Evolutionary conservation across 768 basidiomycete species (phyloP).

Genomic region (Mycena vulgaris): DNA sequence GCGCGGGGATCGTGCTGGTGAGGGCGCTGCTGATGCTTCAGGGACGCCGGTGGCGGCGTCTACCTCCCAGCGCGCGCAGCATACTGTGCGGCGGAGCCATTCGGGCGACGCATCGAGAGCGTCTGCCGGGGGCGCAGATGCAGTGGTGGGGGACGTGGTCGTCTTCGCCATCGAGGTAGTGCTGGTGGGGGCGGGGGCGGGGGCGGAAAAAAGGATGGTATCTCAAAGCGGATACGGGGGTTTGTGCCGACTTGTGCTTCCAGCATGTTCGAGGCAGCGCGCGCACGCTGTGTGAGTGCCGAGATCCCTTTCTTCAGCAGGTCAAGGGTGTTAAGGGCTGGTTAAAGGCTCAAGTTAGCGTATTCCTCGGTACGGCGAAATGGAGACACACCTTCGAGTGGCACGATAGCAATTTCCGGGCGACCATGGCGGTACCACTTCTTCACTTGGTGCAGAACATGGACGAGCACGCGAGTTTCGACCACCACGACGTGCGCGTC

Average conservation of each 20-base stretch:
- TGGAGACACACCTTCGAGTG: slow-evolving; percentile 83
- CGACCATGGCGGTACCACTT: slow-evolving; percentile 86
- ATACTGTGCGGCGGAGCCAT: slow-evolving; percentile 89
- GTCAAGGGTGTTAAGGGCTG: slow-evolving; percentile 93
- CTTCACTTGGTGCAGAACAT: slow-evolving; percentile 84
- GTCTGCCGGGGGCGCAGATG: slow-evolving; percentile 42
- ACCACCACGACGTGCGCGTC: slow-evolving; percentile 85
- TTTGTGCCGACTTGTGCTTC: slow-evolving; percentile 91
- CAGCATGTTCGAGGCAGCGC: slow-evolving; percentile 89
- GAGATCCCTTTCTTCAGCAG: slow-evolving; percentile 92
- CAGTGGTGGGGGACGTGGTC: no score
- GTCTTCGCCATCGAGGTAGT: slow-evolving; percentile 30
- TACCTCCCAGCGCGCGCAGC: slow-evolving; percentile 84
- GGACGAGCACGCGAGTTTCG: slow-evolving; percentile 87
- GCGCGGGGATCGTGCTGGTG: slow-evolving; percentile 76
- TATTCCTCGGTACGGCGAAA: neutral
- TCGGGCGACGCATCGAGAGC: slow-evolving; percentile 70
- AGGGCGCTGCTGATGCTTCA: slow-evolving; percentile 58
- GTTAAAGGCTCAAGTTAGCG: neutral
- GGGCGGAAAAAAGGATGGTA: slow-evolving; percentile 67
- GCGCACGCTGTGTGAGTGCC: slow-evolving; percentile 84
- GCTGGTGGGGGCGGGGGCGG: slow-evolving; percentile 31
- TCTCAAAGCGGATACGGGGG: slow-evolving; percentile 88
- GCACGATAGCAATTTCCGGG: slow-evolving; percentile 85
- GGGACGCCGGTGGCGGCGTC: slow-evolving; percentile 59